Evolutionary conservation across 805 yeast species (phyloP).

Genomic region (Spathaspora girioi): DNA sequence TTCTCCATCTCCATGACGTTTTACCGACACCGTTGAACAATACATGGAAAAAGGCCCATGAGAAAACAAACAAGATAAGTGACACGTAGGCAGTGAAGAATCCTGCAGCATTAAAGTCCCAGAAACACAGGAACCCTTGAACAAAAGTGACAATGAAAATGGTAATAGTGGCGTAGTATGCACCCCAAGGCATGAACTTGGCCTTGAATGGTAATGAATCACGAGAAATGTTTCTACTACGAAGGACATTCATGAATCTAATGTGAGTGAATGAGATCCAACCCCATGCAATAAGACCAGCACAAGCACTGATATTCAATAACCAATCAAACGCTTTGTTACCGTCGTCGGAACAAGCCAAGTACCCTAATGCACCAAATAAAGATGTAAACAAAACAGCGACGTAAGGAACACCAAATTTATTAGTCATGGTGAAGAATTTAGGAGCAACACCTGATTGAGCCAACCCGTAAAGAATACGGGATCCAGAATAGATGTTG

Average conservation of each 20-base stretch:
- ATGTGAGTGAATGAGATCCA: slow-evolving; percentile 62
- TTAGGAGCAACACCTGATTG: slow-evolving; percentile 55
- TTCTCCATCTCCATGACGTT: slow-evolving; percentile 26
- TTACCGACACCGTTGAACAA: slow-evolving; percentile 42
- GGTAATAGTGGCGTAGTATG: slow-evolving; percentile 58
- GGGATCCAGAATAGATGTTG: slow-evolving; percentile 66
- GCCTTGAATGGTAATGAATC: slow-evolving; percentile 75
- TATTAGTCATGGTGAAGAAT: slow-evolving; percentile 45
- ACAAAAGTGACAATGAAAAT: slow-evolving; percentile 57
- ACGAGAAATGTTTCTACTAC: slow-evolving; percentile 59
- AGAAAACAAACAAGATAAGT: slow-evolving; percentile 51
- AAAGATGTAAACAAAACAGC: slow-evolving; percentile 55
- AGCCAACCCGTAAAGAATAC: slow-evolving; percentile 67
- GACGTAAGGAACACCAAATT: slow-evolving; percentile 57
- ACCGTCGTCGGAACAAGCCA: slow-evolving; percentile 52
- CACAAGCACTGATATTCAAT: slow-evolving; percentile 70
- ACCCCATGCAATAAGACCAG: slow-evolving; percentile 74
- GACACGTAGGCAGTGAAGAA: slow-evolving; percentile 76
- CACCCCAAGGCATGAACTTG: slow-evolving; percentile 59
- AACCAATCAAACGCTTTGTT: slow-evolving; percentile 66
- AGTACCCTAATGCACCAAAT: slow-evolving; percentile 63
- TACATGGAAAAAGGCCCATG: slow-evolving; percentile 55
- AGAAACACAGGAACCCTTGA: slow-evolving; percentile 70
- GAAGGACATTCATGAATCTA: slow-evolving; percentile 65
- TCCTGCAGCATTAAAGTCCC: slow-evolving; percentile 45